phyloP scores from a whole-genome alignment of 2,329 filamentous ascomycete species.

The Colletotrichum sp. region DNA sequence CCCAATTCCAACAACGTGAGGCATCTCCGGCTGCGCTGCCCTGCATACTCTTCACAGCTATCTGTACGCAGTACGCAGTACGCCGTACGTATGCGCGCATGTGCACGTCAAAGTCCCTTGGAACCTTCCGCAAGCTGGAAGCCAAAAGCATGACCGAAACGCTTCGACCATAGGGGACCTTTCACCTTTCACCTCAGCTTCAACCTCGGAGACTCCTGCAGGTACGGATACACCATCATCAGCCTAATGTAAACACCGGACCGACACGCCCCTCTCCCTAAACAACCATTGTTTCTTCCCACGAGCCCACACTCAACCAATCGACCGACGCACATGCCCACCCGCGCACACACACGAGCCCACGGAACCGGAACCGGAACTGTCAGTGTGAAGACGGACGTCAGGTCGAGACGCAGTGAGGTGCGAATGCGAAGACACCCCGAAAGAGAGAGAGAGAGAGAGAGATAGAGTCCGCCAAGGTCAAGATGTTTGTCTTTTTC shows the following conservation, averaged over 20 bases:
- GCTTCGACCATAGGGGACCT: slow-evolving; percentile 17
- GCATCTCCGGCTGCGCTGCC: not conserved
- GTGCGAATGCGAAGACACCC: slow-evolving; percentile 7
- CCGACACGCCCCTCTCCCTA: slow-evolving; percentile 1
- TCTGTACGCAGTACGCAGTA: not conserved
- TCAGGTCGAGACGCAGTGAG: not conserved
- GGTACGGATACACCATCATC: slow-evolving; percentile 11
- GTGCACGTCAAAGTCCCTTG: slow-evolving; percentile 11
- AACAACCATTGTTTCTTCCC: slow-evolving; percentile 4
- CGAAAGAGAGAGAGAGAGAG: not conserved
- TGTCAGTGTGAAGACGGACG: slow-evolving; percentile 1
- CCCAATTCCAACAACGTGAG: not conserved
- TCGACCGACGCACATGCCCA: not conserved
- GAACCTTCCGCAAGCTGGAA: not conserved
- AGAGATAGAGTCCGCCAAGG: not conserved
- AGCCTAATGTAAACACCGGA: slow-evolving; percentile 19
- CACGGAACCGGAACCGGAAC: slow-evolving; percentile 1
- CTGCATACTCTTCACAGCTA: not conserved
- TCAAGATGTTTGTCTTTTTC: not conserved
- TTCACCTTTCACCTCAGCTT: slow-evolving; percentile 21
- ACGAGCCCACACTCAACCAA: not conserved
- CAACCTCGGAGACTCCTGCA: slow-evolving; percentile 19
- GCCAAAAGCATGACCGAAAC: not conserved
- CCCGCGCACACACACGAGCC: not conserved
- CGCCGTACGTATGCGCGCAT: not conserved